phyloP scores from a whole-genome alignment of 768 basidiomycete genomes.

The Suillus decipiens region DNA sequence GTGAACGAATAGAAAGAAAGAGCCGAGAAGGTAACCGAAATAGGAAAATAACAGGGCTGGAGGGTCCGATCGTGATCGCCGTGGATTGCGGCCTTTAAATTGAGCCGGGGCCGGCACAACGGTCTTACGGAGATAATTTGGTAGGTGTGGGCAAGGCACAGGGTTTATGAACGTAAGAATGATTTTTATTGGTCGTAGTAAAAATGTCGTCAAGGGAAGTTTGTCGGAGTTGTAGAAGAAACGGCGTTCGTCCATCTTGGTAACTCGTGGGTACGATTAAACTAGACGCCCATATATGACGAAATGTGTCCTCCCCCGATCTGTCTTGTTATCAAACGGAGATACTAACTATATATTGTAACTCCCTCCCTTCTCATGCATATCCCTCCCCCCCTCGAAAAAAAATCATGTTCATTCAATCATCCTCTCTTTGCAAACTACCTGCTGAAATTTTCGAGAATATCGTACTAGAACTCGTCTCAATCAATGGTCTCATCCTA shows the following conservation, averaged over 20 bases:
- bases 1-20: background rate
- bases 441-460: conserved; percentile 48
- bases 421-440: conserved; percentile 34
- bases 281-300: conserved; percentile 3
- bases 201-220: too few species aligned
- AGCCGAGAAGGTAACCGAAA: background rate
- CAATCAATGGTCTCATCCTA: conserved; percentile 34
- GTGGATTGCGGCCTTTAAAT: conserved; percentile 6
- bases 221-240: conserved; percentile 17
- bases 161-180: background rate
- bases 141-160: conserved; percentile 2
- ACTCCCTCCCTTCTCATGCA: background rate
- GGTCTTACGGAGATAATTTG: conserved; percentile 11
- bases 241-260: conserved; percentile 22
- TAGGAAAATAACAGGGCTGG: background rate
- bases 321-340: background rate
- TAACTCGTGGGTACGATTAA: background rate
- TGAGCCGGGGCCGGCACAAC: conserved; percentile 8
- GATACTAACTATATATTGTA: conserved; percentile 2
- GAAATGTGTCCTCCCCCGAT: background rate
- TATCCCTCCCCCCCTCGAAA: conserved; percentile 22
- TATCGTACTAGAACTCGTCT: conserved; percentile 49
- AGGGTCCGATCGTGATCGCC: conserved; percentile 10
- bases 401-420: conserved; percentile 8
- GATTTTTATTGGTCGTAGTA: background rate